phyloP scores from a whole-genome alignment of 2,329 filamentous ascomycete genomes.

The Colletotrichum sp. region DNA sequence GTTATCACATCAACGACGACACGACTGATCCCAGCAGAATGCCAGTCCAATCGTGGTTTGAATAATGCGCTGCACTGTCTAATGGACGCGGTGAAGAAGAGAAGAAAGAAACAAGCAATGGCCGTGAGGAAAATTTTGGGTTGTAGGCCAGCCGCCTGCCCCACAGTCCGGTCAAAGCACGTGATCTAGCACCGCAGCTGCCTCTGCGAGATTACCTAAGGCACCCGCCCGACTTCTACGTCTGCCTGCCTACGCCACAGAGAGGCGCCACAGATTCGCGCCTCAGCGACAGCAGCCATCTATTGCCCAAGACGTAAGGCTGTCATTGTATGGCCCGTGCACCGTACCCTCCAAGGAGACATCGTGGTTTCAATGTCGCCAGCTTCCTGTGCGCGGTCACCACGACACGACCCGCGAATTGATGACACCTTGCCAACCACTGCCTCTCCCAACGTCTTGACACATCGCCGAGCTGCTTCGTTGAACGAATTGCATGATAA shows the following conservation, averaged over 20 bases:
- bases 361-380: conserved; percentile 23
- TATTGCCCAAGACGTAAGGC: not conserved
- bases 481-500: conserved; percentile 3
- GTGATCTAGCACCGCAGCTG: not conserved
- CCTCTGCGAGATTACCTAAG: not conserved
- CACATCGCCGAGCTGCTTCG: not conserved
- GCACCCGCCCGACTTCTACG: not conserved
- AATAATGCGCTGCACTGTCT: conserved; percentile 87
- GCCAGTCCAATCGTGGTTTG: conserved; percentile 61
- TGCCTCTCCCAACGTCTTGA: not conserved
- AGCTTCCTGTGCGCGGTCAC: not conserved
- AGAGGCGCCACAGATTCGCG: not conserved
- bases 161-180: conserved; percentile 8
- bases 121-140: conserved; percentile 14
- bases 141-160: not conserved
- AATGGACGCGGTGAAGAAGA: conserved; percentile 68
- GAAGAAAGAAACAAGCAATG: conserved; percentile 45
- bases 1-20: conserved; percentile 59
- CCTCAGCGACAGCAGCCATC: not conserved
- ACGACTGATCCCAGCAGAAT: conserved; percentile 70
- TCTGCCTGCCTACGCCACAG: not conserved
- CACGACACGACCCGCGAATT: conserved; percentile 3
- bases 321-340: conserved; percentile 15
- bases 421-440: not conserved
- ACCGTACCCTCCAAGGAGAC: conserved; percentile 13